phyloP scores from a whole-genome alignment of 495 filamentous ascomycete genomes.

The Letharia lupina region DNA sequence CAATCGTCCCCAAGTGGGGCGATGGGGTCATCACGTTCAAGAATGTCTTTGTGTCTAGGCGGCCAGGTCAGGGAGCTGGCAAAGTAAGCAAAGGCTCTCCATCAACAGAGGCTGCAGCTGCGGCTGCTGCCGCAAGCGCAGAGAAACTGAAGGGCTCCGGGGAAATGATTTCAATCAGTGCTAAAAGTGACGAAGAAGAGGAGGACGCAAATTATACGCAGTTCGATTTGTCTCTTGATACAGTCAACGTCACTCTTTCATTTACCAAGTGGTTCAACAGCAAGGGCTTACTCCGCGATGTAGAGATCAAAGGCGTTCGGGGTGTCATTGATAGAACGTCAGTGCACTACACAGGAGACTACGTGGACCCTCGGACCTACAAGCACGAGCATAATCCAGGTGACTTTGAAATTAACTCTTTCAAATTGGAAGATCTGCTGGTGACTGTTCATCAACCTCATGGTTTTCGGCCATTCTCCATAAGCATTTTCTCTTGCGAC shows the following conservation, averaged over 20 bases:
- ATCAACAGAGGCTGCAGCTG: conserved; percentile 74
- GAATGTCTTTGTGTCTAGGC: conserved; percentile 89
- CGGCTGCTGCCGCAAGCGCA: conserved; percentile 55
- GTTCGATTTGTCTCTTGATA: conserved; percentile 90
- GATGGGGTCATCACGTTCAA: conserved; percentile 91
- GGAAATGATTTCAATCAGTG: conserved; percentile 15
- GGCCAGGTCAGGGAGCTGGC: conserved; percentile 68
- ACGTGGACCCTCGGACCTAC: conserved; percentile 76
- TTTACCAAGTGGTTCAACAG: conserved; percentile 98
- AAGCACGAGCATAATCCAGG: conserved; percentile 81
- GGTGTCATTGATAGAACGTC: conserved; percentile 89
- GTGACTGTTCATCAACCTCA: conserved; percentile 86
- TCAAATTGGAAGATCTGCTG: conserved; percentile 89
- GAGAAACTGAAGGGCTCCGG: conserved; percentile 31
- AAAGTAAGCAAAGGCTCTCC: conserved; percentile 91
- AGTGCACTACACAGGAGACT: conserved; percentile 60
- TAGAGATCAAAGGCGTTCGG: conserved; percentile 89
- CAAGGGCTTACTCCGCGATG: conserved; percentile 82
- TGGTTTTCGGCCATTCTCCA: conserved; percentile 83
- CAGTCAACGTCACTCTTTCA: conserved; percentile 93
- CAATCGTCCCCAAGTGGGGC: conserved; percentile 91
- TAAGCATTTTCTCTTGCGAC: conserved; percentile 92
- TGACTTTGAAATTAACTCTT: conserved; percentile 92
- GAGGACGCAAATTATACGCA: conserved; percentile 97
- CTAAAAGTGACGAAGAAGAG: conserved; percentile 39